Evolutionary conservation across 2,329 filamentous ascomycete genomes (phyloP).

Genomic region (Fusarium chaquense): DNA sequence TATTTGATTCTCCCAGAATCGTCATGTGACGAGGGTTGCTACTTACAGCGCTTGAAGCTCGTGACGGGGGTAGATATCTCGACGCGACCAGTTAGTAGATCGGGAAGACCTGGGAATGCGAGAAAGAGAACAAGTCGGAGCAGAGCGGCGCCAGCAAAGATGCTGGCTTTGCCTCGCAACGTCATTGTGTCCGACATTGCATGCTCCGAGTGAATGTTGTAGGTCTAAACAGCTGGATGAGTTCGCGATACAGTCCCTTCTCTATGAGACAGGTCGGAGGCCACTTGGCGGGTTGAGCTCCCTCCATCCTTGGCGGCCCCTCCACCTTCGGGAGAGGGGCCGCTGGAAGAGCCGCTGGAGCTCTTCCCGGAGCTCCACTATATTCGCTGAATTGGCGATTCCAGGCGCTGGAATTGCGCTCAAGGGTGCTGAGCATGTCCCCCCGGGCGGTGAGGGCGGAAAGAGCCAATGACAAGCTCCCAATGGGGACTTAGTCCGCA

Average conservation of each 20-base stretch:
- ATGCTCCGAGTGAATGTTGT: constrained; percentile 46
- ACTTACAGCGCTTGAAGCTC: constrained; percentile 95
- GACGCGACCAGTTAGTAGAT: constrained; percentile 88
- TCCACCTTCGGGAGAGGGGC: constrained; percentile 40
- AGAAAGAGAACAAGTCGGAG: constrained; percentile 84
- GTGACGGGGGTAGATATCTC: constrained; percentile 97
- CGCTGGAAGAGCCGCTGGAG: constrained; percentile 40
- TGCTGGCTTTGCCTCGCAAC: constrained; percentile 58
- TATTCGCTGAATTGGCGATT: constrained; percentile 32
- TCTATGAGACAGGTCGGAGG: constrained; percentile 36
- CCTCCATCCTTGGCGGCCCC: constrained; percentile 34
- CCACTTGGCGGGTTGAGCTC: constrained; percentile 50
- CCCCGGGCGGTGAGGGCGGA: constrained; percentile 24
- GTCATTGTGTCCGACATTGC: constrained; percentile 56
- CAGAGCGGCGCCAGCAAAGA: constrained; percentile 81
- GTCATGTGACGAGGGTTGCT: neutral
- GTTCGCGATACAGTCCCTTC: constrained; percentile 15
- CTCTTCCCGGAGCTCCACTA: constrained; percentile 23
- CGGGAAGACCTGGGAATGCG: constrained; percentile 84
- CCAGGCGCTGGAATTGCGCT: constrained; percentile 18
- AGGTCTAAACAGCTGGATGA: constrained; percentile 39
- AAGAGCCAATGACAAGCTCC: constrained; percentile 10
- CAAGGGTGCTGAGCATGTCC: constrained; percentile 17
- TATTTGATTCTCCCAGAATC: neutral
- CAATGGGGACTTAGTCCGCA: constrained; percentile 8